These are phyloP conservation scores for Rhododendron simsii DNA, from an alignment of 148 eudicot genomes.

Conservation along the genomic window DNA sequence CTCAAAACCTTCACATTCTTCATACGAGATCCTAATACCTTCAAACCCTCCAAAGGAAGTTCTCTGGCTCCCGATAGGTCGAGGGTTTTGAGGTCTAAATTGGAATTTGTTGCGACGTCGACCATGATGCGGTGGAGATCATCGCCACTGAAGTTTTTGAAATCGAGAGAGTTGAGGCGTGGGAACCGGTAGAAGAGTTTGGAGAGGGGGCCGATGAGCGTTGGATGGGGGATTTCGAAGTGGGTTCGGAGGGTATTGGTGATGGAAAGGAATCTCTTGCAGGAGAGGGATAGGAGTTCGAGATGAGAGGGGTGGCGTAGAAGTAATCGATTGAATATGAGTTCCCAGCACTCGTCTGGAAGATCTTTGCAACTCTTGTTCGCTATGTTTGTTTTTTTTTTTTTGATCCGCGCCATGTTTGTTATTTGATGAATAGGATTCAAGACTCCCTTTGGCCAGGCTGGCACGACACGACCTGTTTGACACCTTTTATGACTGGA, in stretches of 20 bases:
- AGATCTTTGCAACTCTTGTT: slow-evolving; percentile 12
- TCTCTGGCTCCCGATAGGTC: slow-evolving; percentile 30
- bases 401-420: too few species aligned
- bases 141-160: too few species aligned
- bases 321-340: slow-evolving; percentile 34
- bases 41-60: slow-evolving; percentile 29
- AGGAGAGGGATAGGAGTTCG: slow-evolving; percentile 44
- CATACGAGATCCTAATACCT: slow-evolving; percentile 9
- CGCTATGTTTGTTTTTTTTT: neutral
- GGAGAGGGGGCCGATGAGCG: slow-evolving; percentile 22
- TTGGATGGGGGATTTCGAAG: slow-evolving; percentile 32
- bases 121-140: slow-evolving; percentile 16
- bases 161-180: slow-evolving; percentile 21
- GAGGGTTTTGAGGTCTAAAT: slow-evolving; percentile 27
- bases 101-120: slow-evolving; percentile 19
- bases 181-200: slow-evolving; percentile 39
- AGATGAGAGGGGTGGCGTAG: slow-evolving; percentile 29
- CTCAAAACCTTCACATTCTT: slow-evolving; percentile 33
- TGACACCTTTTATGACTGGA: too few species aligned
- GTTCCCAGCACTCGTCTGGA: slow-evolving; percentile 75
- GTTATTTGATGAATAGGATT: too few species aligned
- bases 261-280: slow-evolving; percentile 51
- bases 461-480: too few species aligned
- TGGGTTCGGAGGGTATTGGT: slow-evolving; percentile 36
- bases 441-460: too few species aligned